Evolutionary conservation across 495 filamentous ascomycete species (phyloP).

Genomic region (Penicillium atrosanguineum): DNA sequence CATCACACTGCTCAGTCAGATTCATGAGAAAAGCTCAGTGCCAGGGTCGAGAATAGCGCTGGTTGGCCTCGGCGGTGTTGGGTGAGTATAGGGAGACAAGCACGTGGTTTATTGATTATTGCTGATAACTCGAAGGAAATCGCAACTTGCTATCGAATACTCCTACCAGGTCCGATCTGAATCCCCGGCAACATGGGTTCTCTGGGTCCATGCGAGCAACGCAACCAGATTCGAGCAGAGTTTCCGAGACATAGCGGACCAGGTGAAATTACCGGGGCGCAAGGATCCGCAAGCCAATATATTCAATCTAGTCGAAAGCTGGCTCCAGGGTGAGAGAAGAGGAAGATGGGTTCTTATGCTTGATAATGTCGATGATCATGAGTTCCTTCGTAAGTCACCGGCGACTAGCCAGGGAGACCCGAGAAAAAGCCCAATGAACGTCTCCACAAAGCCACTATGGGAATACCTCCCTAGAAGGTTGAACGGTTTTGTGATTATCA

Average conservation of each 20-base stretch:
- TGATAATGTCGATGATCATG: constrained; percentile 8
- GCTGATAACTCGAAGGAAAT: constrained; percentile 27
- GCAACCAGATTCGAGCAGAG: constrained; percentile 36
- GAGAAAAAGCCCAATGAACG: constrained; percentile 9
- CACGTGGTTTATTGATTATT: too few species aligned
- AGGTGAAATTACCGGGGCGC: constrained; percentile 23
- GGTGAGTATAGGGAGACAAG: too few species aligned
- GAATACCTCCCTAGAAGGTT: background rate
- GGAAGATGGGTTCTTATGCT: constrained; percentile 6
- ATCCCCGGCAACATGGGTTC: constrained; percentile 45
- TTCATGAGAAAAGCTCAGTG: too few species aligned
- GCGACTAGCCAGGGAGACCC: background rate
- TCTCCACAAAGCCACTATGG: background rate
- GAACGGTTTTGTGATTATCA: constrained; percentile 31
- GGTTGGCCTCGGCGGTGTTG: too few species aligned
- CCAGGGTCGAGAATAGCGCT: too few species aligned
- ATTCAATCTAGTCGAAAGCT: constrained; percentile 36
- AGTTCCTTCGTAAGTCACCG: constrained; percentile 19
- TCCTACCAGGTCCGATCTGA: constrained; percentile 30
- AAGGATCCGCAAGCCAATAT: constrained; percentile 37
- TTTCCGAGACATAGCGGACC: constrained; percentile 16
- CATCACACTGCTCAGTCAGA: constrained; percentile 19
- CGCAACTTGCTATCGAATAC: constrained; percentile 41
- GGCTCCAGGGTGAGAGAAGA: constrained; percentile 33
- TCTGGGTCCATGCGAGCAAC: constrained; percentile 50